Evolutionary conservation across 768 basidiomycete species (phyloP).

Genomic region (Termitomyces sp.): DNA sequence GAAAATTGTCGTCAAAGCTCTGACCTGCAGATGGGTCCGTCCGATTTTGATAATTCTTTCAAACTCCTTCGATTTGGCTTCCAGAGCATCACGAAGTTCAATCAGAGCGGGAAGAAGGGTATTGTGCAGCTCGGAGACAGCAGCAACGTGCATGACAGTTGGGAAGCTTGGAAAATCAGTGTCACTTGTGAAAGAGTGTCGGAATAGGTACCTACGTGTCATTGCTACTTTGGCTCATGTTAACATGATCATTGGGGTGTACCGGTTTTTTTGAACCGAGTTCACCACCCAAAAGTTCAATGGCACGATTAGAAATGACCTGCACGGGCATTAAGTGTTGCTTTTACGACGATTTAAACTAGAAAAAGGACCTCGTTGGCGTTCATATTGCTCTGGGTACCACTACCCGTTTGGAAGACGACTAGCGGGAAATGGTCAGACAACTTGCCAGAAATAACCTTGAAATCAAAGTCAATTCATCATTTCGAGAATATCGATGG

Average conservation of each 20-base stretch:
- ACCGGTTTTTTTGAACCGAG: slow-evolving; percentile 96
- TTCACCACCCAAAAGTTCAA: slow-evolving; percentile 93
- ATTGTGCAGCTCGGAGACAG: slow-evolving; percentile 81
- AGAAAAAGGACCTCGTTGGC: slow-evolving; percentile 76
- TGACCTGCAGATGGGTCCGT: slow-evolving; percentile 90
- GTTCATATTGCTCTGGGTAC: slow-evolving; percentile 99
- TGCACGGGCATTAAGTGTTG: slow-evolving; percentile 24
- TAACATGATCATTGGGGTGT: slow-evolving; percentile 99
- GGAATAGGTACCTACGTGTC: slow-evolving; percentile 70
- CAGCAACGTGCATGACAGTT: slow-evolving; percentile 98
- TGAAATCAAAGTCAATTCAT: slow-evolving; percentile 9
- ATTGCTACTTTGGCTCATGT: slow-evolving; percentile 98
- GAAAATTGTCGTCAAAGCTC: neutral
- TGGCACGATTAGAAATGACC: slow-evolving; percentile 98
- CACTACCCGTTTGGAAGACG: slow-evolving; percentile 98
- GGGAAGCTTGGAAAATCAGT: slow-evolving; percentile 67
- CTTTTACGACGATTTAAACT: neutral
- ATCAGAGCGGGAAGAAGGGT: slow-evolving; percentile 82
- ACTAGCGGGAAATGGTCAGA: slow-evolving; percentile 96
- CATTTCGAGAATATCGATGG: neutral
- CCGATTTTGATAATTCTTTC: slow-evolving; percentile 97
- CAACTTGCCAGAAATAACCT: slow-evolving; percentile 96
- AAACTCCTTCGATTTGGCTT: slow-evolving; percentile 79
- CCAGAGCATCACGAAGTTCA: slow-evolving; percentile 80
- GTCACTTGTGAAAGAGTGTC: neutral